Evolutionary conservation across 495 filamentous ascomycete species (phyloP), one percentile per base, ranked within the genome.

Genomic region (Talaromyces liani): DNA sequence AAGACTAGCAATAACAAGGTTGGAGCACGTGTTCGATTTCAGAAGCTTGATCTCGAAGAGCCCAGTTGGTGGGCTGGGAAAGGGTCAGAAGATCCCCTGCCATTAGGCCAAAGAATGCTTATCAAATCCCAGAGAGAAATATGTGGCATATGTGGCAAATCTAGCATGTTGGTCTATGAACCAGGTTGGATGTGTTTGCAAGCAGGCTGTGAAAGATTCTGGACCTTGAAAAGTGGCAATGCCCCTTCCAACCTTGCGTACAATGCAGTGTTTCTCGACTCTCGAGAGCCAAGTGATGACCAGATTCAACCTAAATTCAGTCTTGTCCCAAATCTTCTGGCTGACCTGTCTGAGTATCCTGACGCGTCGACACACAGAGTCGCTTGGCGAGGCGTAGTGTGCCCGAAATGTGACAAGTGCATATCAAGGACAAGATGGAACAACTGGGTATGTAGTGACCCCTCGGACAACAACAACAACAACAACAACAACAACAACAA

Each of bases 131-230:
- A 81, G 68, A 64, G 1, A 0, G 1, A 16, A 0, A 55, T 61
- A 3, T 89, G 87, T 64, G 3, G 10, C 4, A 18, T 1, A 6
- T 89, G 87, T 64, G 49, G 41, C 0, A 34, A 64, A 2, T 34
- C 63, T 0, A 83, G 74, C 31, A 67, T 68, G 5, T 75, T 76
- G 18, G 64, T 88, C 0, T 88, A 85, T 60, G 65, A 76, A 16
- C 63, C 78, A 64, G 88, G 87, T 0, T 95, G 89, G 89, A 83
- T 87, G 63, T 96, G 91, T 65, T 71, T 94, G 6, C 75, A 88
- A 2, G 96, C 76, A 0, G 33, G 41, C 0, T 96, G 92, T 66
- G 1, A 12, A 0, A 10, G 56, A 0, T 92, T 89, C 75, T 93
- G 87, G 78, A 74, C 69, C 10, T 41, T 73, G 0, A 36, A 71